Evolutionary conservation across 768 basidiomycete species (phyloP), one percentile per base, ranked within the genome.

Genomic region (Sarcodon aspratus): DNA sequence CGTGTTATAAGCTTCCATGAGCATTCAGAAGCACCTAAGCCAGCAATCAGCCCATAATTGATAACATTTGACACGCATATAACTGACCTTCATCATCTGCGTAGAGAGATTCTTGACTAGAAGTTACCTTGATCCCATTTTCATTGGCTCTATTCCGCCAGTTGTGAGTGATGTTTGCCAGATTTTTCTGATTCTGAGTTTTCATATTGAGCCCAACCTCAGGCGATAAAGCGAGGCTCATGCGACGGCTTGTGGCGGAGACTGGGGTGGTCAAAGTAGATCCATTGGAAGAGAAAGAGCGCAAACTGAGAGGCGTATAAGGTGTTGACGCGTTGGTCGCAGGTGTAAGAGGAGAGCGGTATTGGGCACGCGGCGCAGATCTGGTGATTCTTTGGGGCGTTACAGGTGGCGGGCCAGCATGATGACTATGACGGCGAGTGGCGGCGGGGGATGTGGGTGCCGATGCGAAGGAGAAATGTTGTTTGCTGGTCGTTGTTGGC

Each of bases 111-210:
- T 69, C 64, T 21, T 62, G 59, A 15, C 60, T 63, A 36, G 69
- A 63, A 27, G 75, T 68, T 46, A 84, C 80, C 61, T 74, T 81
- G 51, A 85, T 85, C 38, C 82, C 82, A 53, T 85, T 79, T 55
- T 83, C 80, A 50, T 69, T 78, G 46, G 83, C 81, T 45, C 83
- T 70, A 32, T 75, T 79, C 49, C 85, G 73, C 85, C 85, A 88
- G 59, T 76, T 85, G 33, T 74, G 72, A 5, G 80, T 74, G 36
- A 79, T 73, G 59, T 82, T 78, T 12, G 78, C 75, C 18, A 79
- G 66, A 57, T 71, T 74, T 54, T 63, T 66, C 54, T 71, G 69
- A 54, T 72, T 72, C 42, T 60, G 55, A 46, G 54, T 61, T 48
- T 38, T 44, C 12, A 35, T 46, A 11, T 44, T 52, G 48, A 60